Evolutionary conservation across 352 stramenopile species (phyloP).

Genomic region (Phytopythium oedochilum): DNA sequence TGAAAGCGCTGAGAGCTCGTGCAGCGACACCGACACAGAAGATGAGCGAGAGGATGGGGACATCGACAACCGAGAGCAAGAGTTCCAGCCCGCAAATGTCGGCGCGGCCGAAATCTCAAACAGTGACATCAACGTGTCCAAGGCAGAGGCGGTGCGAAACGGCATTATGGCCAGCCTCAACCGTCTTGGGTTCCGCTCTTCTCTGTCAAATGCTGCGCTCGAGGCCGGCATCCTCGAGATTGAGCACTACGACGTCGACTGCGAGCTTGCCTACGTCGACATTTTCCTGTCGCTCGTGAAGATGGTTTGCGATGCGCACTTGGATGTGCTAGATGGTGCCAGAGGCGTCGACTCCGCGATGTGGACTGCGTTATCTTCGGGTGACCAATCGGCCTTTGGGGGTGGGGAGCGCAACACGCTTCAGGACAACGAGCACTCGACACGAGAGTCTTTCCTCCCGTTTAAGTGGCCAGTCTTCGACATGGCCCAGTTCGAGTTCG

Average conservation of each 20-base stretch:
- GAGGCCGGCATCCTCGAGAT: constrained; percentile 62
- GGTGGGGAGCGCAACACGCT: not conserved
- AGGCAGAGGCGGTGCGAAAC: constrained; percentile 51
- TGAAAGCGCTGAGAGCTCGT: not conserved
- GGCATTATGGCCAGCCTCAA: constrained; percentile 48
- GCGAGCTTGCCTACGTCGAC: constrained; percentile 74
- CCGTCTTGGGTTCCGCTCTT: constrained; percentile 42
- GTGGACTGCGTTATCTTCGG: not conserved
- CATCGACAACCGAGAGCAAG: not conserved
- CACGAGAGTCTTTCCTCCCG: constrained; percentile 18
- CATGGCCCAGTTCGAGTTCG: constrained; percentile 88
- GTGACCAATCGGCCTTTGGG: not conserved
- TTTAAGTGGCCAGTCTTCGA: constrained; percentile 88
- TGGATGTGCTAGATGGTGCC: constrained; percentile 26
- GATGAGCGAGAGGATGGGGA: not conserved
- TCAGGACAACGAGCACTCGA: not conserved
- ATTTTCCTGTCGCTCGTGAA: constrained; percentile 77
- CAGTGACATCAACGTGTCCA: constrained; percentile 53
- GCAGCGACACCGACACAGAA: not conserved
- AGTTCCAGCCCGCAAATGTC: not conserved
- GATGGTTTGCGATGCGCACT: constrained; percentile 70
- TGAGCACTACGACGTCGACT: constrained; percentile 63
- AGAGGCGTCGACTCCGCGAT: no score
- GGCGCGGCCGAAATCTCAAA: constrained; percentile 32
- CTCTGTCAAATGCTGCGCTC: constrained; percentile 34